Conservation (phyloP, 176 grass and related monocot species). For the Ensete ventricosum region DNA sequence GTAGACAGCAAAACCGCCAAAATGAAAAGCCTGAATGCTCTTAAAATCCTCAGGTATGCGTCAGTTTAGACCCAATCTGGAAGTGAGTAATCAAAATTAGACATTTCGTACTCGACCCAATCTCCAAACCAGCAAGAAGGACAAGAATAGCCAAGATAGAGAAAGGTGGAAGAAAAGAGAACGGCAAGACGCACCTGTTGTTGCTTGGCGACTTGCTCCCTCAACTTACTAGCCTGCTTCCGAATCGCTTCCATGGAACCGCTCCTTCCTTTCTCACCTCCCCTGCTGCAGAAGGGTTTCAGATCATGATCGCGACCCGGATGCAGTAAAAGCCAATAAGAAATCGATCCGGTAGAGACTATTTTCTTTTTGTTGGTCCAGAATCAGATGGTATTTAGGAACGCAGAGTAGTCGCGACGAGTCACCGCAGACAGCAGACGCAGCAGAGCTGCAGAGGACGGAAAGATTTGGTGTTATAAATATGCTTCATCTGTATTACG, state of each 20-base stretch:
- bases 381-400: neutral
- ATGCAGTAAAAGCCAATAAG: neutral
- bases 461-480: neutral
- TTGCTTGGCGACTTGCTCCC: constrained; percentile 89
- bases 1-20: neutral
- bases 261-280: neutral
- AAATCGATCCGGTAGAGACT: neutral
- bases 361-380: neutral
- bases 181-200: constrained; percentile 47
- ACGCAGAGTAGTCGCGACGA: neutral
- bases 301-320: neutral
- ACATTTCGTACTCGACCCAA: too few relatives aligned
- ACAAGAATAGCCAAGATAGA: neutral
- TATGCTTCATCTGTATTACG: neutral
- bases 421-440: neutral
- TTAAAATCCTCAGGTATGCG: neutral
- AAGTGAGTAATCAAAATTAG: too few relatives aligned
- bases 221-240: constrained; percentile 75
- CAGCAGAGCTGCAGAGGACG: neutral
- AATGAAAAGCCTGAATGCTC: neutral
- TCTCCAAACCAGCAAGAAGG: too few relatives aligned
- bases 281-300: neutral
- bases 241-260: constrained; percentile 72
- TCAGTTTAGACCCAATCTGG: neutral
- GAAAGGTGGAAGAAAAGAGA: neutral